A percentile compares a stretch with the other conserved stretches of the same genome.
phyloP scores from a whole-genome alignment of 441 rosid genomes.

The Pelargonium australe region DNA sequence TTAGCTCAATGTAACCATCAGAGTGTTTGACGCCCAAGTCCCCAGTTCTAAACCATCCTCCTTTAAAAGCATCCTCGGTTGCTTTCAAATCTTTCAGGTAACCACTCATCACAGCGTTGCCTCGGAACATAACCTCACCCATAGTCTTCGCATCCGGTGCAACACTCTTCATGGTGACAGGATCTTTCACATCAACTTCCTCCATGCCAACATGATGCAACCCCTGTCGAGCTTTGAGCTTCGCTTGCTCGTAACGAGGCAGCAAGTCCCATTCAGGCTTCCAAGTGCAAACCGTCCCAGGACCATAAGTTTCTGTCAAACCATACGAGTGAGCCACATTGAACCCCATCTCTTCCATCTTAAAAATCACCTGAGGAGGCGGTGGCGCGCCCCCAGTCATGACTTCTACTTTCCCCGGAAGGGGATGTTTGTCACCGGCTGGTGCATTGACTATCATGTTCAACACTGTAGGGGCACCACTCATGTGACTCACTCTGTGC shows the following conservation, averaged over 20 bases:
- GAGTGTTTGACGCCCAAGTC: conserved; percentile 88
- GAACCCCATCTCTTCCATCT: conserved; percentile 72
- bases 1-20: conserved; percentile 73
- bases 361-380: conserved; percentile 62
- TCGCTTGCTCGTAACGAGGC: conserved; percentile 66
- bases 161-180: conserved; percentile 36
- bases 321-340: conserved; percentile 78
- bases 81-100: conserved; percentile 76
- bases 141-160: conserved; percentile 73
- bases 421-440: conserved; percentile 42
- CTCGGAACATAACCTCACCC: conserved; percentile 81
- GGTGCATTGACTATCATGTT: conserved; percentile 68
- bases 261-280: conserved; percentile 85
- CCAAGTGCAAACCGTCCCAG: conserved; percentile 81
- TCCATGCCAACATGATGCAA: conserved; percentile 69
- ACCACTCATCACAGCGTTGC: conserved; percentile 81
- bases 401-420: conserved; percentile 65
- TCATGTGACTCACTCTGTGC: conserved; percentile 65
- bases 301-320: conserved; percentile 86
- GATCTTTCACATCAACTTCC: conserved; percentile 42
- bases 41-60: conserved; percentile 82
- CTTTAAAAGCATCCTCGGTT: conserved; percentile 63
- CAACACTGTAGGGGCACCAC: conserved; percentile 85
- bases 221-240: conserved; percentile 89
- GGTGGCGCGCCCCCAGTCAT: conserved; percentile 93